Base-by-base conservation (phyloP, 2,329 filamentous ascomycete species). In the Monosporascus sp. region DNA sequence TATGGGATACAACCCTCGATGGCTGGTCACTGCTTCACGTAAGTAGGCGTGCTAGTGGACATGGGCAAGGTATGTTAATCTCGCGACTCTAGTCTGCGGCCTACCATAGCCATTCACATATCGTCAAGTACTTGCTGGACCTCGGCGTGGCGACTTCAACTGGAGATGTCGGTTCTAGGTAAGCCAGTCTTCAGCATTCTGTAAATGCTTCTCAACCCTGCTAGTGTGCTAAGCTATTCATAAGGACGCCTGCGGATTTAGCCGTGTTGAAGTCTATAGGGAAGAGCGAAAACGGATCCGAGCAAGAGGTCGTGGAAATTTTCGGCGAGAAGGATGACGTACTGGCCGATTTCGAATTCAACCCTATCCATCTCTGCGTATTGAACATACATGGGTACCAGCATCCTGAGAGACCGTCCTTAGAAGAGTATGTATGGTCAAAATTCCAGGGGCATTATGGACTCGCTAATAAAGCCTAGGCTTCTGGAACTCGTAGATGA, bases 11-110 rank as follows among this genome's bases (percentile, higher is more conserved):
- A 22, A 31, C 45, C 22, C 45, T 15, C 6, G 45, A 47, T 27
- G 45, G 45, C n/a, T 47, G 45, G 45, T 47, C 45, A 15, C 45
- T 47, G 18, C 45, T 47, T 15, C 45, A 47, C 35, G 45, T 47
- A 27, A 27, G 45, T 47, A 27, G 22, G 14, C 22, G 15, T 31
- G 11, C 18, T 31, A 27, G 27, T 47, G 15, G 18, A 17, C n/a
- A 47, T n/a, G 45, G 25, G 25, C 25, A 27, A 27, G 8, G 25
- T 27, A 27, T 27, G 25, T 27, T 27, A 27, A 27, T 27, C 25
- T 27, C 25, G 25, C 25, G 25, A 27, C 25, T 27, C 25, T 27
- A 27, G 25, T 27, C 45, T 18, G 45, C 45, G 14, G 22, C 45
- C 17, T 47, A 47, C 24, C 27, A 47, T 22, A 47, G 45, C 24